Conservation (phyloP, 1,139 yeast species). For the Candida glucosophila region DNA sequence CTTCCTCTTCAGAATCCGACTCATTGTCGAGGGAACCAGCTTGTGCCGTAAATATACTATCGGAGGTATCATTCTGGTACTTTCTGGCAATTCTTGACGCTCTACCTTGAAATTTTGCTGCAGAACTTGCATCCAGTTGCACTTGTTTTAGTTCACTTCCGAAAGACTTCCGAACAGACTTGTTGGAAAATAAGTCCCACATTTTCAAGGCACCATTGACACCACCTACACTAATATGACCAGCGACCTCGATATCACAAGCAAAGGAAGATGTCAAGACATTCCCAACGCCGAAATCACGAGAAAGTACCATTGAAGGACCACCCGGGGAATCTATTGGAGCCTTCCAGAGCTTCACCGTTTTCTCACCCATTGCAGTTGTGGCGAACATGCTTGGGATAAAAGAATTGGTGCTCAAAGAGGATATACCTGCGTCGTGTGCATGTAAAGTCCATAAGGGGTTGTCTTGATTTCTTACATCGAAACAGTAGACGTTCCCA, state of each 20-base stretch:
- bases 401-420: slow-evolving; percentile 61
- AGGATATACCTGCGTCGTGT: slow-evolving; percentile 88
- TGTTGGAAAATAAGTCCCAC: slow-evolving; percentile 87
- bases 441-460: slow-evolving; percentile 97
- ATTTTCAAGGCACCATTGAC: slow-evolving; percentile 74
- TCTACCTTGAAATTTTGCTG: slow-evolving; percentile 46
- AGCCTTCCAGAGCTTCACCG: slow-evolving; percentile 81
- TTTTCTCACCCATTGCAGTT: slow-evolving; percentile 86
- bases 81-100: slow-evolving; percentile 72
- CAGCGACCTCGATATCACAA: slow-evolving; percentile 80
- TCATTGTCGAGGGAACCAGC: slow-evolving; percentile 51
- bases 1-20: slow-evolving; percentile 45
- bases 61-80: slow-evolving; percentile 42
- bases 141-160: slow-evolving; percentile 46
- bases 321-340: slow-evolving; percentile 35
- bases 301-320: slow-evolving; percentile 84
- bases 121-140: slow-evolving; percentile 48
- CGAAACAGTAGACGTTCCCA: slow-evolving; percentile 86
- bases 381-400: slow-evolving; percentile 75
- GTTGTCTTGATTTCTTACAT: slow-evolving; percentile 59
- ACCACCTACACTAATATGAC: slow-evolving; percentile 83
- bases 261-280: slow-evolving; percentile 81
- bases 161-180: slow-evolving; percentile 66
- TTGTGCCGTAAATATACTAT: slow-evolving; percentile 53
- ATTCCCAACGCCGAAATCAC: slow-evolving; percentile 94